Base-by-base conservation (phyloP, 2,329 filamentous ascomycete species). In the Cryphonectria japonica region DNA sequence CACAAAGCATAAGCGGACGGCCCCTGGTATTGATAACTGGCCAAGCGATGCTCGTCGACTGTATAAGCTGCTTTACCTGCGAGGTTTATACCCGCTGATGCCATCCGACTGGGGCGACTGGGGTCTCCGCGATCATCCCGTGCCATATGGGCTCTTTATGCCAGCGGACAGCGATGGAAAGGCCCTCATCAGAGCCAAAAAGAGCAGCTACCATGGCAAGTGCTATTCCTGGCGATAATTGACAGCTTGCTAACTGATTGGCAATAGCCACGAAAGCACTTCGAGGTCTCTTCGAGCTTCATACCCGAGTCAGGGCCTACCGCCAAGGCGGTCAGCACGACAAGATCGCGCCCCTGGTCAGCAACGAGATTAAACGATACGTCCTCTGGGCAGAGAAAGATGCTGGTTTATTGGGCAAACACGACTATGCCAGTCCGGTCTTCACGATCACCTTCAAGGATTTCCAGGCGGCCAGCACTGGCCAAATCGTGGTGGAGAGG, bases 21-120 rank as follows among this genome's bases (percentile, higher is more conserved):
- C 75, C 16, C 69, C 69, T 2, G 75, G 73, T 41, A 75, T 76
- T 54, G 69, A 75, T 7, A 34, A 54, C 4, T 81, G 79, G 79
- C 78, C 78, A n/a, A 68, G 57, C 7, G 77, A 80, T 54, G 78
- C 80, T 66, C 72, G 68, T 16, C 76, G 74, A 26, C 73, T 81
- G 29, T 79, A 81, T 74, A 78, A 77, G 60, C 74, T 81, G 64
- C 74, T 81, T 32, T 77, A 76, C 22, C 76, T 82, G 70, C 78
- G 79, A 61, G 80, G 80, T 1, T 73, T 76, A 43, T 78, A 80
- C 67, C 79, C 80, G 5, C 76, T 82, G 74, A 75, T 82, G 67
- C 77, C 78, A 14, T 77, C 76, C 2, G 74, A 72, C 16, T 81
- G 80, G 80, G 29, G 26, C 1, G 72, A 71, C 46, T 70, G 77